Percentiles rank a stretch among this genome's conserved stretches.
phyloP scores from a whole-genome alignment of 495 filamentous ascomycete genomes.

The Cryomyces minteri region DNA sequence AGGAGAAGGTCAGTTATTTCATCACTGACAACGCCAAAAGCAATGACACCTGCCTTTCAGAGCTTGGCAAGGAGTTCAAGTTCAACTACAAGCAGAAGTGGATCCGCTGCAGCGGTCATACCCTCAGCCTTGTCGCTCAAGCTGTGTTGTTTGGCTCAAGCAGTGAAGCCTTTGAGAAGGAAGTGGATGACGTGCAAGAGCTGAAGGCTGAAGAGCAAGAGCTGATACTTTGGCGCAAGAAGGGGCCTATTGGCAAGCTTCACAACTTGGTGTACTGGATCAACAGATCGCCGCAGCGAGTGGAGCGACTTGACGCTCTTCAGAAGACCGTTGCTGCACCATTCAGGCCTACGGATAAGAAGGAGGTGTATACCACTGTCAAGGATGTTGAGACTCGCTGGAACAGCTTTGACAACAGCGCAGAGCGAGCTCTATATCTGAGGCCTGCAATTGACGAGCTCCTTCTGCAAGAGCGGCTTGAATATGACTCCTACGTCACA shows the following conservation, averaged over 20 bases:
- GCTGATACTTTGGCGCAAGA: conserved; percentile 1
- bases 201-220: neutral
- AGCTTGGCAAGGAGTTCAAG: conserved; percentile 1
- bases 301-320: neutral
- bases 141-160: conserved; percentile 1
- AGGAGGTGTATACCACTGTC: conserved; percentile 1
- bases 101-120: conserved; percentile 5
- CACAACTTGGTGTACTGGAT: conserved; percentile 7
- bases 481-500: neutral
- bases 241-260: conserved; percentile 6
- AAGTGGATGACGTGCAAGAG: neutral
- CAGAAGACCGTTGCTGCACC: conserved; percentile 1
- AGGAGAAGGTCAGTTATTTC: conserved; percentile 6
- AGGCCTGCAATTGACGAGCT: conserved; percentile 2
- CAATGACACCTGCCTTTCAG: conserved; percentile 1
- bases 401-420: conserved; percentile 3
- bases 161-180: neutral
- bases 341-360: neutral
- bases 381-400: conserved; percentile 3
- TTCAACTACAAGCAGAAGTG: conserved; percentile 1
- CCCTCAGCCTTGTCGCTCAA: conserved; percentile 5
- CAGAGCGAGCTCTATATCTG: conserved; percentile 4
- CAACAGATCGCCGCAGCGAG: conserved; percentile 1
- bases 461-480: neutral
- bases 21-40: conserved; percentile 5